phyloP scores from a whole-genome alignment of 164 flowering plant species.

The Malania oleifera region DNA sequence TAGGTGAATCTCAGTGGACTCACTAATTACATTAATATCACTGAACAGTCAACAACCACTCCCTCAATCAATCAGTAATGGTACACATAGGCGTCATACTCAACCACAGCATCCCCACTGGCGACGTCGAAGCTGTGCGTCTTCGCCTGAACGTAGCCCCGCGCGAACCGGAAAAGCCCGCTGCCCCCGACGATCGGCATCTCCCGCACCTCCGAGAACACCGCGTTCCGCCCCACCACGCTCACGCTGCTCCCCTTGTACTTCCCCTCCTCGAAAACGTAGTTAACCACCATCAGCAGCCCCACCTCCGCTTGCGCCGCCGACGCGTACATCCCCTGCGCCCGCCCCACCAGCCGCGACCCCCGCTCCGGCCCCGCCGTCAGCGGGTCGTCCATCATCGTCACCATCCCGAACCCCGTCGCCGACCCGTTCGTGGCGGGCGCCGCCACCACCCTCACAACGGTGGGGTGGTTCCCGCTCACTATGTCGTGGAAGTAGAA shows the following conservation, averaged over 20 bases:
- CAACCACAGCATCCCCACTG: constrained; percentile 17
- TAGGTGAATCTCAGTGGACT: no score
- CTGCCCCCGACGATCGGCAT: constrained; percentile 33
- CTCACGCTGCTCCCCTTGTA: constrained; percentile 27
- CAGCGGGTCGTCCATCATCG: constrained; percentile 28
- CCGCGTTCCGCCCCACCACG: constrained; percentile 23
- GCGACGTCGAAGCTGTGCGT: constrained; percentile 6
- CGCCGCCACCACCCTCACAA: constrained; percentile 19
- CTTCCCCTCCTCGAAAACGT: constrained; percentile 19
- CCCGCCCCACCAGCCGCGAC: constrained; percentile 26
- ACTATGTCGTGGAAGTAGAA: constrained; percentile 34
- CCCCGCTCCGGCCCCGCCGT: constrained; percentile 19
- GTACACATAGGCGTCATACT: constrained; percentile 20
- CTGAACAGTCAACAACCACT: no score
- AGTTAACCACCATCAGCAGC: constrained; percentile 24
- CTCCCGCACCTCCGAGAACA: constrained; percentile 23
- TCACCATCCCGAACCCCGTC: constrained; percentile 17
- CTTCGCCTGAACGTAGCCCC: constrained; percentile 25
- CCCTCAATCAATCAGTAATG: constrained; percentile 19
- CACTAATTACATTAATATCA: no score
- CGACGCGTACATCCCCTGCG: constrained; percentile 26
- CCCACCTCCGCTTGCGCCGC: constrained; percentile 9
- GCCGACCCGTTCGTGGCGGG: constrained; percentile 12
- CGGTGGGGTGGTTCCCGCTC: constrained; percentile 25
- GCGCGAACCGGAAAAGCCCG: constrained; percentile 29